Base-by-base conservation (phyloP, 192 early-diverging fungal genomes). In the Umbelopsis sp. region DNA sequence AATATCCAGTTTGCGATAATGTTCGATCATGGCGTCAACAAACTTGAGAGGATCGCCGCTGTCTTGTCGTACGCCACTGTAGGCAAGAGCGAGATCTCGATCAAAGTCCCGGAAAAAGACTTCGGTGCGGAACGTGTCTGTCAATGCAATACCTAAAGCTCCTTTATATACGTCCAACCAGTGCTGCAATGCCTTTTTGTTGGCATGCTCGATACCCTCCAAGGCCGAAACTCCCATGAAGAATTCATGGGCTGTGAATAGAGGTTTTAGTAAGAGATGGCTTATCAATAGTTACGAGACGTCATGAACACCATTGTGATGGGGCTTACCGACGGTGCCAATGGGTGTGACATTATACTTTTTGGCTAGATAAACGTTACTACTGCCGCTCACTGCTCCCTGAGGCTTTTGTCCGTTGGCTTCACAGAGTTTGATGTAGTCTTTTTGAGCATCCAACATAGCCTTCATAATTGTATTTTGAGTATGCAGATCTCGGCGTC, bases 141-240 rank as follows among this genome's bases (percentile, higher is more conserved):
- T 89, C 52, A 93, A 65, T 0, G 92, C 91, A 55, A 90, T 90
- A 0, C 84, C 83, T 2, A 93, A 71, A 2, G 74, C 75, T 27
- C 80, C 77, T 7, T 83, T 73, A 58, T 88, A 93, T 1, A 84
- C 85, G 13, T 75, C 30, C 3, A 81, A 64, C 92, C 92, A 93
- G 35, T 81, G 84, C 13, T 74, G 58, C 11, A 93, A 66, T 7
- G 91, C 86, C 46, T 81, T 75, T 21, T 74, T 70, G 67, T 93
- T 92, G 4, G 85, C 92, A 23, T 83, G 71, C 23, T 78, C 68
- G 12, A 87, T 82, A n/a, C 82, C 82, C 44, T 87, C 83, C 18
- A 93, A 61, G 1, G 89, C 91, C 8, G 91, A 89, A 22, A 88
- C 78, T 0, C 81, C 91, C 91, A 93, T 93, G 69, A 84, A 89